Conservation (phyloP, 1,284 basidiomycete species). For the Pulveroboletus sp. region DNA sequence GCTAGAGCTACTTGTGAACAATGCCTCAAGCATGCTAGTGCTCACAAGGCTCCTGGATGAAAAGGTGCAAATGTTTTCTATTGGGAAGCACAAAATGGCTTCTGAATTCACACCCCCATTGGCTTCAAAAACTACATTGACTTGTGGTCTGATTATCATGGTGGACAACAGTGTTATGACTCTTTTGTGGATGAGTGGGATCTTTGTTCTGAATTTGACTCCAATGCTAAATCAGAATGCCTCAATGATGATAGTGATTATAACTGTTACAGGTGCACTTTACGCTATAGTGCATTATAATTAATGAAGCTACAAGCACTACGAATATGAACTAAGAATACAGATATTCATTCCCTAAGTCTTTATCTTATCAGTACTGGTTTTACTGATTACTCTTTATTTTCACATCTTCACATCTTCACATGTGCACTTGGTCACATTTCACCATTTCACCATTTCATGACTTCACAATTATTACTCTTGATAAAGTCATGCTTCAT, state of each 20-base stretch:
- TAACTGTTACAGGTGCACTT: no score
- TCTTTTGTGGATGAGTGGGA: not conserved
- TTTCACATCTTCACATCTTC: no score
- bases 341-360: no score
- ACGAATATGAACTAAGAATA: no score
- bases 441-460: no score
- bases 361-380: no score
- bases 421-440: no score
- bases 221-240: not conserved
- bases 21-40: not conserved
- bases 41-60: not conserved
- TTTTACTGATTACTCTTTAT: no score
- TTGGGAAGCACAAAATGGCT: slow-evolving; percentile 1
- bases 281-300: no score
- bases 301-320: no score
- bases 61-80: slow-evolving; percentile 1
- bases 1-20: not conserved
- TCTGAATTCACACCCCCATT: not conserved
- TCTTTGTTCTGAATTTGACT: not conserved
- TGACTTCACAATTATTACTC: no score
- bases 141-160: not conserved
- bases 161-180: not conserved
- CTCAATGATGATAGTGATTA: not conserved
- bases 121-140: not conserved
- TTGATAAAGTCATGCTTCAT: no score